Evolutionary conservation across 768 basidiomycete genomes (phyloP), one percentile per base, ranked within the genome.

Genomic region (Sporobolomyces phaffii): DNA sequence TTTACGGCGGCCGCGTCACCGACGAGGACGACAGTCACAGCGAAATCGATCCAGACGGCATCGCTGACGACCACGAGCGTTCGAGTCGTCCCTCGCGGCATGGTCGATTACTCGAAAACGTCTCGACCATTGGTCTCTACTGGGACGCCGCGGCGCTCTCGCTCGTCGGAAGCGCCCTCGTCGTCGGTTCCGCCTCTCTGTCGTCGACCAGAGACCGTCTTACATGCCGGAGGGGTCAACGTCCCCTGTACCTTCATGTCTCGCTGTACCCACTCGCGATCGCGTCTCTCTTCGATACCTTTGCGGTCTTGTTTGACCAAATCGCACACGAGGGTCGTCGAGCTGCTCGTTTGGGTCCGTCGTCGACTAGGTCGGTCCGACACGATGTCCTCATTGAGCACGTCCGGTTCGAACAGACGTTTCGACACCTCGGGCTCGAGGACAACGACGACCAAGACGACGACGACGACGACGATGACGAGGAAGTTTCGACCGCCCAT

Each of bases 81-180:
- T n/a, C n/a, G n/a, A n/a, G n/a, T n/a, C n/a, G n/a, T n/a, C n/a
- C n/a, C n/a, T n/a, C n/a, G n/a, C n/a, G n/a, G n/a, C n/a, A n/a
- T n/a, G n/a, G n/a, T n/a, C n/a, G n/a, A n/a, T n/a, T n/a, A n/a
- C n/a, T n/a, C n/a, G n/a, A n/a, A n/a, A n/a, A 4, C 18, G 41
- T 65, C 29, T 9, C 29, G 24, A n/a, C 18, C 29, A 24, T 36
- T 31, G 64, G 64, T 9, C 24, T 58, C 10, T 65, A 65, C 49
- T 65, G 56, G 57, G 64, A 65, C 40, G 48, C 64, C 14, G 56
- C 57, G 17, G n/a, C n/a, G n/a, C 49, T 47, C 28, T 26, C 48
- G 1, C 38, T 65, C 41, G 64, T 45, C 40, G 56, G 57, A 1
- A 26, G 8, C 9, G 13, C 51, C 29, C 24, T 14, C 58, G 17